Evolutionary conservation across 192 early-diverging fungal genomes (phyloP).

Genomic region (Backusella macrospora): DNA sequence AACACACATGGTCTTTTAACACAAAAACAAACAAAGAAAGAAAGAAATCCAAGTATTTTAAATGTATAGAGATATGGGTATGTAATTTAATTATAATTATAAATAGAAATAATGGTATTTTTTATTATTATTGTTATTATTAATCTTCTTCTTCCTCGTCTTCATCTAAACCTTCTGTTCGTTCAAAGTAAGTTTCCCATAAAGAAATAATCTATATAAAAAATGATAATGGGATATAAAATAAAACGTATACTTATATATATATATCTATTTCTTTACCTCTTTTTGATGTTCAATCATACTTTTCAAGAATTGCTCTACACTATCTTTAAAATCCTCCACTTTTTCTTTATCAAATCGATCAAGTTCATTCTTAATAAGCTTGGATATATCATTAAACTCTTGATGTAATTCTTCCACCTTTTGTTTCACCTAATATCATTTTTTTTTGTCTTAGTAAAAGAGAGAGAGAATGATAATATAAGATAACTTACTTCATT

Average conservation of each 20-base stretch:
- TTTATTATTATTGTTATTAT: background rate
- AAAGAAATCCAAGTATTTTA: background rate
- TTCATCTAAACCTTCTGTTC: conserved; percentile 36
- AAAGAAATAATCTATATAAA: conserved; percentile 36
- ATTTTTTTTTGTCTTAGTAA: too few relatives aligned
- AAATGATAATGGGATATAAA: background rate
- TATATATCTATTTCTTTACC: conserved; percentile 36
- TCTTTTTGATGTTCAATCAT: conserved; percentile 83
- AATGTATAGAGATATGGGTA: background rate
- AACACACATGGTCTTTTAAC: too few relatives aligned
- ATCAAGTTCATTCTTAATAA: conserved; percentile 74
- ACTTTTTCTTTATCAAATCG: conserved; percentile 81
- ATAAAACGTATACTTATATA: background rate
- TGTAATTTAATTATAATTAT: background rate
- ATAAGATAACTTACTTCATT: conserved; percentile 46
- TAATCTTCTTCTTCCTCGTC: background rate
- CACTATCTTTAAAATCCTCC: conserved; percentile 74
- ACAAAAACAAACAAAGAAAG: too few relatives aligned
- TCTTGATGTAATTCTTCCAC: conserved; percentile 59
- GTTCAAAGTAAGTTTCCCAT: conserved; percentile 45
- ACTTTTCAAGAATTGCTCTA: conserved; percentile 72
- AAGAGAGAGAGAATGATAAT: background rate
- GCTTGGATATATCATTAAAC: conserved; percentile 74
- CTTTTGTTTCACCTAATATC: conserved; percentile 49
- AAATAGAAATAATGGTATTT: conserved; percentile 4